A percentile compares a stretch with the other conserved stretches of the same genome.
Conservation (phyloP, 75 land plant genomes). For the Pinus tabuliformis region DNA sequence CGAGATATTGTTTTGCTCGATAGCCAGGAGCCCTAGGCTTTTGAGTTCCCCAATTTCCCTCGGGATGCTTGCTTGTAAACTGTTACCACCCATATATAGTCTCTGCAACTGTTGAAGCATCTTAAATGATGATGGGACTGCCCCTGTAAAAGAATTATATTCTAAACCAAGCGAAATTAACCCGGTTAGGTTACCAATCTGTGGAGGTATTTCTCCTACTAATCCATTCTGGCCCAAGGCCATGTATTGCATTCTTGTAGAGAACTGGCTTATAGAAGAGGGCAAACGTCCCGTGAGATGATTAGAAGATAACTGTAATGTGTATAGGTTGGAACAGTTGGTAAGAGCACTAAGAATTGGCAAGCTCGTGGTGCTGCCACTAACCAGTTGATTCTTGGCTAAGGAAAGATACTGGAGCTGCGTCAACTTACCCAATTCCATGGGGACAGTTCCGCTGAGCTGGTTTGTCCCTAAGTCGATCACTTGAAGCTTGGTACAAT, state of each 20-base stretch:
- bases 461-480: constrained; percentile 10
- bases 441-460: constrained; percentile 12
- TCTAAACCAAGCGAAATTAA: constrained; percentile 12
- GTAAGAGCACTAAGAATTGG: constrained; percentile 46
- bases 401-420: constrained; percentile 11
- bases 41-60: constrained; percentile 28
- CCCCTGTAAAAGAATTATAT: constrained; percentile 27
- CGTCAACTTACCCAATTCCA: constrained; percentile 8
- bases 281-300: constrained; percentile 30
- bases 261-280: constrained; percentile 22
- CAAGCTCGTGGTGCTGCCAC: constrained; percentile 8
- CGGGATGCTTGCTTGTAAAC: constrained; percentile 39
- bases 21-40: constrained; percentile 39
- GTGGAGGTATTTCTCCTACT: constrained; percentile 31
- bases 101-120: constrained; percentile 15
- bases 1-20: constrained; percentile 43
- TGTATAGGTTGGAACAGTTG: constrained; percentile 18
- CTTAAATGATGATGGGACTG: constrained; percentile 37
- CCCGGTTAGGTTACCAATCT: constrained; percentile 14
- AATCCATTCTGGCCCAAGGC: constrained; percentile 18
- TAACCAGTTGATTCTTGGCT: constrained; percentile 32
- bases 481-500: constrained; percentile 31
- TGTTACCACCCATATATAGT: constrained; percentile 19
- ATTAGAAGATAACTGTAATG: constrained; percentile 15
- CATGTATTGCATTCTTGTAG: constrained; percentile 12